These are phyloP conservation scores for Penicillium ochrochloron DNA, from an alignment of 495 filamentous ascomycete species.

Conservation along the genomic window DNA sequence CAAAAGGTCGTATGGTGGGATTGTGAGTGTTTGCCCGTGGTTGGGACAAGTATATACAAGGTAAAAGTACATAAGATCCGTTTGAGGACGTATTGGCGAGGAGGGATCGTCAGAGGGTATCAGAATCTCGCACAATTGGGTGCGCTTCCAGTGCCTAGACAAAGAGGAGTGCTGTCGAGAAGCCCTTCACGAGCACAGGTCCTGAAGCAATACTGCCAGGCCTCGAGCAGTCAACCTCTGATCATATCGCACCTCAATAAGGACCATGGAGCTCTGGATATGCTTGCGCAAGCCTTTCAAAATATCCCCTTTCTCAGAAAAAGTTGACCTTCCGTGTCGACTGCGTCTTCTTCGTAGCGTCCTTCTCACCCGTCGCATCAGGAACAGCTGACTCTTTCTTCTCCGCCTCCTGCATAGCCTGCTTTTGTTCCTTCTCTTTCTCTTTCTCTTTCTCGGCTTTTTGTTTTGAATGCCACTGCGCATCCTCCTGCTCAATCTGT, in stretches of 20 bases:
- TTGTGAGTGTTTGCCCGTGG: background rate
- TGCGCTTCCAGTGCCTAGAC: background rate
- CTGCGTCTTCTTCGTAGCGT: conserved; percentile 21
- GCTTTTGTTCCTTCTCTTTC: conserved; percentile 15
- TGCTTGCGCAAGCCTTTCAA: background rate
- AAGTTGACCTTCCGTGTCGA: conserved; percentile 41
- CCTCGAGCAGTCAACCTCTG: background rate
- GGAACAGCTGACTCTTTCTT: conserved; percentile 27
- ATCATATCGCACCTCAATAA: background rate
- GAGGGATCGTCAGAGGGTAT: conserved; percentile 9
- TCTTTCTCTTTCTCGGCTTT: conserved; percentile 6
- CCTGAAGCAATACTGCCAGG: background rate
- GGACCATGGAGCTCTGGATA: background rate
- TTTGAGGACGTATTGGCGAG: background rate
- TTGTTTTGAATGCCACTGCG: conserved; percentile 55
- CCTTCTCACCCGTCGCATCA: conserved; percentile 18
- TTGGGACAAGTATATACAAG: background rate
- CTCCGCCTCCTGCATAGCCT: conserved; percentile 14
- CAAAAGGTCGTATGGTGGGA: background rate
- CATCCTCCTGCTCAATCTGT: conserved; percentile 81
- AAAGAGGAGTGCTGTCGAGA: background rate
- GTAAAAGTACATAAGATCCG: conserved; percentile 16
- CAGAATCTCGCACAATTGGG: conserved; percentile 9
- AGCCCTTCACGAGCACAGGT: background rate
- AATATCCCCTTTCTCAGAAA: conserved; percentile 29